A percentile compares a stretch with the other conserved stretches of the same genome.
Conservation (phyloP, 1,284 basidiomycete genomes). For the Ustilago lituana region DNA sequence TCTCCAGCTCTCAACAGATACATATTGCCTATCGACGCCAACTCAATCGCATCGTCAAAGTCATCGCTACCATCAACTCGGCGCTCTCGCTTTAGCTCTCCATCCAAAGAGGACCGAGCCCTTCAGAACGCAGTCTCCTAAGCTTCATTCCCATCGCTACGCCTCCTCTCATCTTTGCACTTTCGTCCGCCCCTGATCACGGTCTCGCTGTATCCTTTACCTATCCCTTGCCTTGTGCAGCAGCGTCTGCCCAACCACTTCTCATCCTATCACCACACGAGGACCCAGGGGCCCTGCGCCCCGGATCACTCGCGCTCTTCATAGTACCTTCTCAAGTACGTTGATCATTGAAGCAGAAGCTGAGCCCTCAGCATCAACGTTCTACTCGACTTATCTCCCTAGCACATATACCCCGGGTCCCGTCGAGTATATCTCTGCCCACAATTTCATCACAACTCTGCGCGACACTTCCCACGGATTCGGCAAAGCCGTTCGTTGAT, state of each 20-base stretch:
- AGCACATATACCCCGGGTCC: too few relatives aligned
- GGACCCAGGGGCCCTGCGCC: slow-evolving; percentile 48
- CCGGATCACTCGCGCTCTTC: slow-evolving; percentile 35
- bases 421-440: too few relatives aligned
- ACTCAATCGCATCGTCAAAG: background rate
- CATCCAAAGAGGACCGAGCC: too few relatives aligned
- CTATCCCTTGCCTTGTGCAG: slow-evolving; percentile 8
- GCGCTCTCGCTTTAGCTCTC: too few relatives aligned
- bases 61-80: too few relatives aligned
- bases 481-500: too few relatives aligned
- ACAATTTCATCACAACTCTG: too few relatives aligned
- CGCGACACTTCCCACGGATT: too few relatives aligned
- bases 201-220: background rate
- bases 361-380: background rate
- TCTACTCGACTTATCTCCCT: too few relatives aligned
- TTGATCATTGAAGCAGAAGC: background rate
- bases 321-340: slow-evolving; percentile 1
- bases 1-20: background rate
- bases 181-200: background rate
- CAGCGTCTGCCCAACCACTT: slow-evolving; percentile 23
- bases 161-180: too few relatives aligned
- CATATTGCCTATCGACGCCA: background rate
- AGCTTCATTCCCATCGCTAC: too few relatives aligned
- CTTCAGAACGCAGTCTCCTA: too few relatives aligned
- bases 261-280: slow-evolving; percentile 19